Conservation (phyloP, 495 filamentous ascomycete species). For the Annulohypoxylon maeteangense region DNA sequence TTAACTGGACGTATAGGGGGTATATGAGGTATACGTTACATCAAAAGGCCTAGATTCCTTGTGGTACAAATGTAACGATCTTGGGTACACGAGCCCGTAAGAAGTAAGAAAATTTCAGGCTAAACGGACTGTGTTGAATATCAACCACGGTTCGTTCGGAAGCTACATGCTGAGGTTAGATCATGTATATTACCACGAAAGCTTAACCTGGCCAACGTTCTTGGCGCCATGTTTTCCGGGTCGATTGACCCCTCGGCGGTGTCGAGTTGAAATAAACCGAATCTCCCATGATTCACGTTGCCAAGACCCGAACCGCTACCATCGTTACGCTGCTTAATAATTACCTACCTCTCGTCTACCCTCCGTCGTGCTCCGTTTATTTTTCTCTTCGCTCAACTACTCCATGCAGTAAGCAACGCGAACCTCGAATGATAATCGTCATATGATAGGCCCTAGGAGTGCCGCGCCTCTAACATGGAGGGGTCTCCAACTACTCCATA, state of each 20-base stretch:
- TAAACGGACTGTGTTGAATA: constrained; percentile 12
- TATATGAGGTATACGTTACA: neutral
- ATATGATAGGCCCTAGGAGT: constrained; percentile 1
- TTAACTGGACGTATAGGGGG: neutral
- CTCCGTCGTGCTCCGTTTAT: neutral
- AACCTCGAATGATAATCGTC: constrained; percentile 10
- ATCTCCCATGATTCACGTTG: neutral
- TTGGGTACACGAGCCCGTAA: constrained; percentile 12
- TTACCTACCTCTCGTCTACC: neutral
- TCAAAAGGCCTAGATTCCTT: neutral
- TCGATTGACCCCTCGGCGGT: neutral
- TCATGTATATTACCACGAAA: constrained; percentile 9
- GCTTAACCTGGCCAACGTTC: constrained; percentile 18
- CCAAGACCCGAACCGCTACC: neutral
- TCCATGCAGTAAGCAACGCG: neutral
- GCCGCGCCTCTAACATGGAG: neutral
- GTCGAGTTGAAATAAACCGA: neutral
- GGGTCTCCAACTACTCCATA: neutral
- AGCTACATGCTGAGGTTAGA: constrained; percentile 28
- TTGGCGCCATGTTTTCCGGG: constrained; percentile 14
- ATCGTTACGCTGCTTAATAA: neutral
- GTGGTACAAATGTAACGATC: neutral
- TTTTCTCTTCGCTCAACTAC: neutral
- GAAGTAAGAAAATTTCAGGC: constrained; percentile 21
- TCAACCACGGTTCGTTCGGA: constrained; percentile 14